phyloP scores from a whole-genome alignment of 2,329 filamentous ascomycete genomes.

The Fusarium sp. region DNA sequence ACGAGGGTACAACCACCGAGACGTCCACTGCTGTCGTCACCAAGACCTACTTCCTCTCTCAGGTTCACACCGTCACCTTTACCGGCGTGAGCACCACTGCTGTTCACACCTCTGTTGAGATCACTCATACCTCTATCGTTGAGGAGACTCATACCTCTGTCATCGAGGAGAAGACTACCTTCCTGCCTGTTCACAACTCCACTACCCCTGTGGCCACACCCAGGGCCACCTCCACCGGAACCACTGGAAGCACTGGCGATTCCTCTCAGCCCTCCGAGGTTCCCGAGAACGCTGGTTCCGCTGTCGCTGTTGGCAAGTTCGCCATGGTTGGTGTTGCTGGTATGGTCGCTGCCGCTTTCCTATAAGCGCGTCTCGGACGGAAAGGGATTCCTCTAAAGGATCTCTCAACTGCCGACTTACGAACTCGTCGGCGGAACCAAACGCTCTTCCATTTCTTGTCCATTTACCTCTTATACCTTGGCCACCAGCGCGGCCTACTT shows the following conservation, averaged over 20 bases:
- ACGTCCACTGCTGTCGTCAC: slow-evolving; percentile 62
- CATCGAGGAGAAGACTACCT: slow-evolving; percentile 30
- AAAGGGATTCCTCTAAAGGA: slow-evolving; percentile 4
- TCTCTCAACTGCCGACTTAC: slow-evolving; percentile 28
- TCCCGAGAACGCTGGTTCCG: slow-evolving; percentile 54
- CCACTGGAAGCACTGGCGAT: slow-evolving; percentile 39
- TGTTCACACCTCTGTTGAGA: slow-evolving; percentile 33
- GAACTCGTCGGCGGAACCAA: slow-evolving; percentile 33
- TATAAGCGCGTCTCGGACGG: slow-evolving; percentile 52
- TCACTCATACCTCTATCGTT: slow-evolving; percentile 21
- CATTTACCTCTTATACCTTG: slow-evolving; percentile 29
- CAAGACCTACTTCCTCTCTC: slow-evolving; percentile 61
- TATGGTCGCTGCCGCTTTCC: slow-evolving; percentile 59
- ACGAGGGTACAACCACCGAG: slow-evolving; percentile 52
- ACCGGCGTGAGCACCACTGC: slow-evolving; percentile 46
- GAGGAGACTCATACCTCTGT: slow-evolving; percentile 28
- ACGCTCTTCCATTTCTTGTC: slow-evolving; percentile 34
- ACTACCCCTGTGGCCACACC: slow-evolving; percentile 42
- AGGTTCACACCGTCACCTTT: slow-evolving; percentile 54
- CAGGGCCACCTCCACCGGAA: slow-evolving; percentile 33
- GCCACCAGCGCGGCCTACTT: slow-evolving; percentile 29
- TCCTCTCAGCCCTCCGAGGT: slow-evolving; percentile 48
- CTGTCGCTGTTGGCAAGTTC: slow-evolving; percentile 55
- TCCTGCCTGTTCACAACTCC: slow-evolving; percentile 41
- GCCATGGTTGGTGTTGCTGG: slow-evolving; percentile 61